phyloP scores from a whole-genome alignment of 192 early-diverging fungal genomes.

The Thamnidium elegans region DNA sequence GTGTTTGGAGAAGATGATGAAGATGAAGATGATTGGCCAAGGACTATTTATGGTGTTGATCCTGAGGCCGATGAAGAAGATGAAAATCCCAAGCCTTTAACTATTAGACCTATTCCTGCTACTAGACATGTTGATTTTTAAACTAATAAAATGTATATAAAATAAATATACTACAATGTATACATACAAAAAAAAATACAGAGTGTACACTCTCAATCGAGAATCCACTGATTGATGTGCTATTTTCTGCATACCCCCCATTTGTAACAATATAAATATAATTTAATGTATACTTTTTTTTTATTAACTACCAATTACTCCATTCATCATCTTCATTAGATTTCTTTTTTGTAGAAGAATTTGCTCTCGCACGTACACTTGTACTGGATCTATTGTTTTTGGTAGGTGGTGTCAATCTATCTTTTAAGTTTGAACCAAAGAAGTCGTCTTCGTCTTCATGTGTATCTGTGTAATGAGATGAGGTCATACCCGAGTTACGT shows the following conservation, averaged over 20 bases:
- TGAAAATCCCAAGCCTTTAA: background rate
- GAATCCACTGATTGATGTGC: too few relatives aligned
- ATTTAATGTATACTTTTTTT: background rate
- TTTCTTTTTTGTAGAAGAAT: constrained; percentile 2
- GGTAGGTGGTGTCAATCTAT: background rate
- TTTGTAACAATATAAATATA: too few relatives aligned
- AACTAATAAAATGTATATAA: too few relatives aligned
- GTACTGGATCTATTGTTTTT: background rate
- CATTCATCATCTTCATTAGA: constrained; percentile 7
- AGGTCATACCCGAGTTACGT: background rate
- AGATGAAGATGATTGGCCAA: constrained; percentile 19
- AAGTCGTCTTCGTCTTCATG: constrained; percentile 5
- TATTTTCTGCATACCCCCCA: too few relatives aligned
- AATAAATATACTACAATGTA: too few relatives aligned
- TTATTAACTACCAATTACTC: constrained; percentile 9
- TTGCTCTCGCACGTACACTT: constrained; percentile 6
- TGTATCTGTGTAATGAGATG: background rate
- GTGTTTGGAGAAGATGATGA: constrained; percentile 6
- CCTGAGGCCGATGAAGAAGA: background rate
- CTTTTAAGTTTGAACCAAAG: background rate
- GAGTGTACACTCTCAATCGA: too few relatives aligned
- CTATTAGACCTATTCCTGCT: constrained; percentile 1
- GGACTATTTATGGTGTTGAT: constrained; percentile 1
- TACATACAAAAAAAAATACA: too few relatives aligned
- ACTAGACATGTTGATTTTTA: background rate